Percentiles rank a stretch among this genome's conserved stretches.
These are phyloP conservation scores for Crithidia sp. DNA, from an alignment of 208 protist species.

Conservation along the genomic window DNA sequence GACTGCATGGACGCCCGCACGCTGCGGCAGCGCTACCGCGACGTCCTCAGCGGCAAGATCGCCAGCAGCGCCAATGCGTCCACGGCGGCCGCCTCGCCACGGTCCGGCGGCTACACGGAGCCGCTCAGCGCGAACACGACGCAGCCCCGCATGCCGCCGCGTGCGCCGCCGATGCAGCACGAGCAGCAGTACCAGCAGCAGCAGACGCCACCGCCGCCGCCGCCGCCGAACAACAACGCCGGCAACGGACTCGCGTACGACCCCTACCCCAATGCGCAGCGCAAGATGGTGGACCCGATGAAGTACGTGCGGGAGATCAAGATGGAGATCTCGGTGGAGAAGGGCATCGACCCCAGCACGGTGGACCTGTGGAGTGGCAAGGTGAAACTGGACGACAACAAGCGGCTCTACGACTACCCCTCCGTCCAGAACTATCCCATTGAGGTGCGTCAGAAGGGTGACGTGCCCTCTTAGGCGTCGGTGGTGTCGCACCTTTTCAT, in stretches of 20 bases:
- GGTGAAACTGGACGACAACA: constrained; percentile 84
- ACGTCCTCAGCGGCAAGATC: constrained; percentile 75
- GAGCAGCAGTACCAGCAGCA: constrained; percentile 47
- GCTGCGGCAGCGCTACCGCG: constrained; percentile 85
- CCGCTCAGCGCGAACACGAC: constrained; percentile 37
- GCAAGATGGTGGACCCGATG: constrained; percentile 93
- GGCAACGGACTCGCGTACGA: constrained; percentile 74
- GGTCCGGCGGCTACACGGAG: constrained; percentile 31
- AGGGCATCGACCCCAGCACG: constrained; percentile 75
- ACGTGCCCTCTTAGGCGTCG: constrained; percentile 64
- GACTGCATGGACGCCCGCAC: constrained; percentile 87
- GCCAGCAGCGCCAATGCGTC: constrained; percentile 6
- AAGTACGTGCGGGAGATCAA: constrained; percentile 90
- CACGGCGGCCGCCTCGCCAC: neutral
- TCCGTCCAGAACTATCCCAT: constrained; percentile 90
- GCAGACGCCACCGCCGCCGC: constrained; percentile 3
- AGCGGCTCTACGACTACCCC: constrained; percentile 91
- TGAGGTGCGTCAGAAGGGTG: constrained; percentile 91
- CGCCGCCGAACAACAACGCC: constrained; percentile 51
- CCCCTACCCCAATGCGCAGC: constrained; percentile 88
- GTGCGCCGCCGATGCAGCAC: constrained; percentile 23
- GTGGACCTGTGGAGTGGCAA: constrained; percentile 92
- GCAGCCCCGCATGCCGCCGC: constrained; percentile 49
- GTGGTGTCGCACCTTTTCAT: neutral
- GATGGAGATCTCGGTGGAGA: constrained; percentile 81